phyloP scores from a whole-genome alignment of 306 rosid species.

The Arachis hypogaea region DNA sequence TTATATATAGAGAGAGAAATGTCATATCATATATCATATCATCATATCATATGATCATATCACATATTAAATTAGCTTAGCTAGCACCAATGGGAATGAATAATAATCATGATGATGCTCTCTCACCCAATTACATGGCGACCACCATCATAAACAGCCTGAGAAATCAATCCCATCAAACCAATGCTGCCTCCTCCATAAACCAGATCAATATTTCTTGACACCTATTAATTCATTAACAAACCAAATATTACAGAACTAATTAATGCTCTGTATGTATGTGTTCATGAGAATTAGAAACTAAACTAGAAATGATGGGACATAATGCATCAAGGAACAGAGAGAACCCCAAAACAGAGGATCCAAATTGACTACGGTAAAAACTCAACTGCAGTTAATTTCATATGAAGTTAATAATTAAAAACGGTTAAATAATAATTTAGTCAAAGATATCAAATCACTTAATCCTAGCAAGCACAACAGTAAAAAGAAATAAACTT shows the following conservation, averaged over 20 bases:
- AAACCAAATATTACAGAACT: slow-evolving; percentile 27
- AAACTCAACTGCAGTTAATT: no score
- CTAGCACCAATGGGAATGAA: no score
- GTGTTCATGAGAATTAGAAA: not conserved
- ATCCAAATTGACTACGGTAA: not conserved
- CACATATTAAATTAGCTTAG: no score
- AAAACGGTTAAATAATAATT: no score
- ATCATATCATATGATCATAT: no score
- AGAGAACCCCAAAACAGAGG: not conserved
- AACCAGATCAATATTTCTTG: slow-evolving; percentile 89
- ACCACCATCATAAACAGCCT: slow-evolving; percentile 89
- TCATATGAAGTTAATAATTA: no score
- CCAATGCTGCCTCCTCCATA: slow-evolving; percentile 99
- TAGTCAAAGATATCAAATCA: no score
- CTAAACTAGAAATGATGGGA: not conserved
- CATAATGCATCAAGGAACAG: slow-evolving; percentile 3
- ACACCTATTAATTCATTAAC: slow-evolving; percentile 52
- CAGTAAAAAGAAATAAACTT: slow-evolving; percentile 2
- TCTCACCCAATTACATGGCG: slow-evolving; percentile 90
- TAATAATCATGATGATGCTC: not conserved
- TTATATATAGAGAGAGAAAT: not conserved
- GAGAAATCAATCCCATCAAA: slow-evolving; percentile 93
- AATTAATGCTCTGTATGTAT: not conserved
- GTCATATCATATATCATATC: not conserved
- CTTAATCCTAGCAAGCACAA: not conserved